Evolutionary conservation across 2,329 filamentous ascomycete genomes (phyloP).

Genomic region (Colletotrichum sp.): DNA sequence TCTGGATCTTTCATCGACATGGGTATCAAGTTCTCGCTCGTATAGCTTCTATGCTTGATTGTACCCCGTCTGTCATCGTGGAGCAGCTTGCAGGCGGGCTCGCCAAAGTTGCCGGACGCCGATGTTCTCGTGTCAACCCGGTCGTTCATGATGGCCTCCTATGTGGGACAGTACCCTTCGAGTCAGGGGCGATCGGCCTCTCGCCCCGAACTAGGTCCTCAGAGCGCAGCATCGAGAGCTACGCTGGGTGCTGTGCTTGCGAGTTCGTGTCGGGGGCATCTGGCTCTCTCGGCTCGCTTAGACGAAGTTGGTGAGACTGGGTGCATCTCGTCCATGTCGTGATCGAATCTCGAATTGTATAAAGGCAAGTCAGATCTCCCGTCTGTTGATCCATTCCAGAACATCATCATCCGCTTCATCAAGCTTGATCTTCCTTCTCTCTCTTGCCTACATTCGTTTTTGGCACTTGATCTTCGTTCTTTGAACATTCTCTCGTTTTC

Average conservation of each 20-base stretch:
- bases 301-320: neutral
- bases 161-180: neutral
- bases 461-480: neutral
- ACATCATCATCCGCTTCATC: slow-evolving; percentile 11
- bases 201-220: neutral
- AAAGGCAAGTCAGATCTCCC: neutral
- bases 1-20: neutral
- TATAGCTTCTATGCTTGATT: slow-evolving; percentile 1
- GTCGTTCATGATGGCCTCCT: neutral
- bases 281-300: neutral
- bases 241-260: neutral
- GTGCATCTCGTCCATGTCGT: neutral
- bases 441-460: slow-evolving; percentile 4
- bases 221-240: neutral
- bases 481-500: neutral
- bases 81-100: neutral
- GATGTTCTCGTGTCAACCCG: neutral
- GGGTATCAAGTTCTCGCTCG: neutral
- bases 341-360: slow-evolving; percentile 2
- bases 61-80: neutral
- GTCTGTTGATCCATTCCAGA: neutral
- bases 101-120: neutral
- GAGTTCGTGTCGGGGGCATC: neutral
- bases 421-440: neutral
- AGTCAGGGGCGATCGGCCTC: slow-evolving; percentile 2